Evolutionary conservation across 2,329 filamentous ascomycete species (phyloP).

Genomic region (Tolypocladium cylindrosporum): DNA sequence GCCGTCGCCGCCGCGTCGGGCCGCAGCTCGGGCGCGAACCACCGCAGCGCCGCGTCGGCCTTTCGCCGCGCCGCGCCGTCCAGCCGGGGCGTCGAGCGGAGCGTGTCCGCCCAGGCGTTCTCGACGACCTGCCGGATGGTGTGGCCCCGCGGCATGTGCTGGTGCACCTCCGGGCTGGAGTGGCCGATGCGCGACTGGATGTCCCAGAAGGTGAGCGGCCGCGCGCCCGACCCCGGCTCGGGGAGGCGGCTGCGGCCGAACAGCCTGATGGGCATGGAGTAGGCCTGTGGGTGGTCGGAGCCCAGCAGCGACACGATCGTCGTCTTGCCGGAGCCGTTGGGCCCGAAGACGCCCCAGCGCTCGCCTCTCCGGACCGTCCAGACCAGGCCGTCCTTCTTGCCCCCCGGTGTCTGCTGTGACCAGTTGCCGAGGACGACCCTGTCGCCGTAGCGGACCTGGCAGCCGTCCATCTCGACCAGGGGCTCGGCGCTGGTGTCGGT

Average conservation of each 20-base stretch:
- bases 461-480: slow-evolving; percentile 79
- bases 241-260: slow-evolving; percentile 79
- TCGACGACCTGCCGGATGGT: slow-evolving; percentile 67
- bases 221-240: slow-evolving; percentile 50
- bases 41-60: slow-evolving; percentile 60
- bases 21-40: slow-evolving; percentile 73
- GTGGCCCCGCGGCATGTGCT: slow-evolving; percentile 75
- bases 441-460: slow-evolving; percentile 68
- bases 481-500: slow-evolving; percentile 44
- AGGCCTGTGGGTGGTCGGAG: slow-evolving; percentile 92
- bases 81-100: slow-evolving; percentile 59
- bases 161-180: slow-evolving; percentile 87
- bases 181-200: slow-evolving; percentile 85
- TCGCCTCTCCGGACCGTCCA: slow-evolving; percentile 80
- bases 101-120: slow-evolving; percentile 86
- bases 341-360: slow-evolving; percentile 85
- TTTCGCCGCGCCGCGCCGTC: slow-evolving; percentile 42
- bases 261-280: slow-evolving; percentile 75
- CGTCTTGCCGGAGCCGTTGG: slow-evolving; percentile 93
- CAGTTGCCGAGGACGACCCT: slow-evolving; percentile 76
- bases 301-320: slow-evolving; percentile 87
- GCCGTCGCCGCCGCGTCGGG: slow-evolving; percentile 28
- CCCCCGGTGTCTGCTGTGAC: slow-evolving; percentile 46
- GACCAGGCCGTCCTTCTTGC: slow-evolving; percentile 52
- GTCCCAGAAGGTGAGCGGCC: slow-evolving; percentile 83